These are phyloP conservation scores for Cystobasidium slooffiae DNA, from an alignment of 1,284 basidiomycete genomes.

Conservation along the genomic window DNA sequence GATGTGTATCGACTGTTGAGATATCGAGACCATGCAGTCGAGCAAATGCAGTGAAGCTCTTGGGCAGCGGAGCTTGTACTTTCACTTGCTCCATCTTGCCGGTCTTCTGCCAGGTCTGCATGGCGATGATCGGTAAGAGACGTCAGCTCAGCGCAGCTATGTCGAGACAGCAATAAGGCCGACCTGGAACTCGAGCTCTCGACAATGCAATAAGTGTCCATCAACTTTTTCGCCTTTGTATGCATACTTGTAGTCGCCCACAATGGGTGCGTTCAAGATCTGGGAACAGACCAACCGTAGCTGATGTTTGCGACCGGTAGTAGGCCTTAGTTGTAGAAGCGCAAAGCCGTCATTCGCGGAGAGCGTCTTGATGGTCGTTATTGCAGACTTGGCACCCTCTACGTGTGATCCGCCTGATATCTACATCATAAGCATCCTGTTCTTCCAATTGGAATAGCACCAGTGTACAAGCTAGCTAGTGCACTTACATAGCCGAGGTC, in stretches of 20 bases:
- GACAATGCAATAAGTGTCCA: slow-evolving; percentile 35
- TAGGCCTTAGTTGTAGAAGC: slow-evolving; percentile 37
- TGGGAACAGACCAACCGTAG: slow-evolving; percentile 43
- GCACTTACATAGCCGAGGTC: slow-evolving; percentile 8
- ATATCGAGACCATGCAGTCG: neutral
- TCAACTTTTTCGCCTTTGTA: slow-evolving; percentile 19
- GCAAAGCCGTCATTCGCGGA: slow-evolving; percentile 14
- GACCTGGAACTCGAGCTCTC: slow-evolving; percentile 23
- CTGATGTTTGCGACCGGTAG: slow-evolving; percentile 48
- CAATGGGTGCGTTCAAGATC: slow-evolving; percentile 43
- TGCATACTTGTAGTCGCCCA: slow-evolving; percentile 48
- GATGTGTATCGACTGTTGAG: neutral
- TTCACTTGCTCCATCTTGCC: slow-evolving; percentile 24
- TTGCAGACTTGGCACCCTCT: neutral
- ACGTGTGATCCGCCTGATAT: neutral
- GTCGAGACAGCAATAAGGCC: neutral
- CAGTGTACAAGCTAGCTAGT: no score
- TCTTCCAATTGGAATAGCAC: neutral
- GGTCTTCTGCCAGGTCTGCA: slow-evolving; percentile 14
- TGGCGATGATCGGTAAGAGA: neutral
- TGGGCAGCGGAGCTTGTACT: slow-evolving; percentile 23
- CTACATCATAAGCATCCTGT: neutral
- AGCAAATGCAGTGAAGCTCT: slow-evolving; percentile 7
- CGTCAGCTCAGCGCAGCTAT: neutral
- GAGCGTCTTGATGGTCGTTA: neutral